These are phyloP conservation scores for Clathrospora elynae DNA, from an alignment of 2,329 filamentous ascomycete species.

Conservation along the genomic window DNA sequence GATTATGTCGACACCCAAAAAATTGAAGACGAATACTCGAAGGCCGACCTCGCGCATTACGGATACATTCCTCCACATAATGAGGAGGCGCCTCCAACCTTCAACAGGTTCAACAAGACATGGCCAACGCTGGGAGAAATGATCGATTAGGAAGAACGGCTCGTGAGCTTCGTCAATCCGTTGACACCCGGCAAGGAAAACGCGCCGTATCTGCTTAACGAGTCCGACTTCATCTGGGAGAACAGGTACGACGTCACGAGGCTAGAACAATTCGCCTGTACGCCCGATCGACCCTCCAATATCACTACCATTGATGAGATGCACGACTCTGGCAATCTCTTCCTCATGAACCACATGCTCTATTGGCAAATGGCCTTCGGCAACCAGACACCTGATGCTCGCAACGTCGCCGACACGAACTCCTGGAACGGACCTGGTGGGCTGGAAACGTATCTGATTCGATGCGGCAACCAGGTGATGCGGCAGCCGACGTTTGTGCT, in stretches of 20 bases:
- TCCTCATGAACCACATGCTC: conserved; percentile 79
- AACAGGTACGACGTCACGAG: conserved; percentile 68
- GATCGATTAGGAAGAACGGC: conserved; percentile 65
- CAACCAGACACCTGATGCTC: conserved; percentile 44
- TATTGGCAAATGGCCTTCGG: conserved; percentile 58
- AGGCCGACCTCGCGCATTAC: conserved; percentile 58
- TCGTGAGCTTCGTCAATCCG: conserved; percentile 71
- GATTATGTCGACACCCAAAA: conserved; percentile 60
- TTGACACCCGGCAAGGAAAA: conserved; percentile 36
- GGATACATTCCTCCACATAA: conserved; percentile 56
- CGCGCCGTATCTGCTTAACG: conserved; percentile 64
- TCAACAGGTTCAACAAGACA: conserved; percentile 47
- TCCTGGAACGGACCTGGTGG: conserved; percentile 62
- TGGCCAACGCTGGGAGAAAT: conserved; percentile 75
- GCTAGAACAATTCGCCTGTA: conserved; percentile 70
- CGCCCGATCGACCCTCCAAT: conserved; percentile 65
- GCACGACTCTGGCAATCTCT: conserved; percentile 63
- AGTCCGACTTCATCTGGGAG: conserved; percentile 71
- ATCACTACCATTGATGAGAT: conserved; percentile 50
- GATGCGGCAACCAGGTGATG: conserved; percentile 63
- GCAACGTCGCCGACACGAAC: conserved; percentile 67
- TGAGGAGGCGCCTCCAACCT: conserved; percentile 55
- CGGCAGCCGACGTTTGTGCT: conserved; percentile 70
- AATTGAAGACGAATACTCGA: conserved; percentile 54
- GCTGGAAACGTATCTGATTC: conserved; percentile 42